A percentile compares a stretch with the other conserved stretches of the same genome.
phyloP scores from a whole-genome alignment of 352 stramenopile genomes.

The Achlya hypogyna region DNA sequence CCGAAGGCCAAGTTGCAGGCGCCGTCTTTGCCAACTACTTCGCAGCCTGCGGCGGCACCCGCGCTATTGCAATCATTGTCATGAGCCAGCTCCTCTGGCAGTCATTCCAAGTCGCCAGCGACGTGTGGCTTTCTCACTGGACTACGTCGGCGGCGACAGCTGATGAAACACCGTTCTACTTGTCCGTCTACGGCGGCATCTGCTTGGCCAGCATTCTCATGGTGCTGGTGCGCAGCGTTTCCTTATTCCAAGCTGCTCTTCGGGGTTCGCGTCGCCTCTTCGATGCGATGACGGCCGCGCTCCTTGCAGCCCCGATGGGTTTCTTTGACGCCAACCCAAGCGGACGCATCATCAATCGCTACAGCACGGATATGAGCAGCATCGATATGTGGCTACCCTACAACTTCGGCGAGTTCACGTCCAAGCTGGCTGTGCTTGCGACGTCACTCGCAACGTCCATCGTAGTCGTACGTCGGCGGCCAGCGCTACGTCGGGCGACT shows the following conservation, averaged over 20 bases:
- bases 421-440: constrained; percentile 58
- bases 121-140: constrained; percentile 21
- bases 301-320: constrained; percentile 82
- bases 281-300: constrained; percentile 73
- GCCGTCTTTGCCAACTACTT: not conserved
- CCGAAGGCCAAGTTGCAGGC: not conserved
- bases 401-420: constrained; percentile 43
- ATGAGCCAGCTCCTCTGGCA: constrained; percentile 5
- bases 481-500: constrained; percentile 35
- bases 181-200: constrained; percentile 16
- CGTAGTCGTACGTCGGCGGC: constrained; percentile 61
- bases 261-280: constrained; percentile 66
- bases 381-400: constrained; percentile 84
- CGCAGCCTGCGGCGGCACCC: constrained; percentile 1
- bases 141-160: not conserved
- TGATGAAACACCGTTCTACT: not conserved
- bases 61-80: not conserved
- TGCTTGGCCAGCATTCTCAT: constrained; percentile 13
- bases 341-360: constrained; percentile 86
- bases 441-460: constrained; percentile 79
- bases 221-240: constrained; percentile 37
- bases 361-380: constrained; percentile 87
- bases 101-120: constrained; percentile 5
- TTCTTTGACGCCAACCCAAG: constrained; percentile 93
- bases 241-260: constrained; percentile 44